A percentile compares a stretch with the other conserved stretches of the same genome.
Conservation (phyloP, 2,329 filamentous ascomycete genomes). For the Talaromyces sp. region DNA sequence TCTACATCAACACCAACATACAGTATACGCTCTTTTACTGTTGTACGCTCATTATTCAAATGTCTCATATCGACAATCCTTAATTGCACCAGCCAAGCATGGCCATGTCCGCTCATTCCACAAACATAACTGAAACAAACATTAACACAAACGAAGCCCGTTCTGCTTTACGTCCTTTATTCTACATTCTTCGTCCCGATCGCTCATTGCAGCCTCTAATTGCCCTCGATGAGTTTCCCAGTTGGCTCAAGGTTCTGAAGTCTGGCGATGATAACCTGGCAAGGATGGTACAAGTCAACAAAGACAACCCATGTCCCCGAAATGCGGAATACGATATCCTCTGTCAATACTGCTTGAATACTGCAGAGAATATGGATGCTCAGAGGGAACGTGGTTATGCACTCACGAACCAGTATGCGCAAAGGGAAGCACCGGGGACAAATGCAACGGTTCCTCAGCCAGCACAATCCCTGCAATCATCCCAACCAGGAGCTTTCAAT, state of each 20-base stretch:
- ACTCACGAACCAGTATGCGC: neutral
- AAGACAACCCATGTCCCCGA: constrained; percentile 20
- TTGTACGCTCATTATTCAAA: neutral
- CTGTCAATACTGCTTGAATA: constrained; percentile 28
- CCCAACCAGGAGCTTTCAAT: neutral
- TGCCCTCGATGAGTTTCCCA: constrained; percentile 43
- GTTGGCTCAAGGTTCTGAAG: constrained; percentile 31
- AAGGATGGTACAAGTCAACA: constrained; percentile 25
- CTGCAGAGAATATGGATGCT: constrained; percentile 23
- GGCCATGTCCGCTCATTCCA: neutral
- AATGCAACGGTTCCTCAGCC: neutral
- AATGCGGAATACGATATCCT: constrained; percentile 34
- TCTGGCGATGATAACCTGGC: constrained; percentile 19
- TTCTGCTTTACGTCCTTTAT: constrained; percentile 27
- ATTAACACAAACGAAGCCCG: neutral
- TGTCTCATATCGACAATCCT: neutral
- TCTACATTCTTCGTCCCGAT: constrained; percentile 39
- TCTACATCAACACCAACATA: neutral
- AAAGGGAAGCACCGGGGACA: neutral
- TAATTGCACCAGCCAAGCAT: neutral
- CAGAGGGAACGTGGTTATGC: neutral
- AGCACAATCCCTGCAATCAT: neutral
- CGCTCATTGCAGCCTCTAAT: constrained; percentile 38
- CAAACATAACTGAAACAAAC: neutral
- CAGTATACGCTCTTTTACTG: neutral